Evolutionary conservation across 2,329 filamentous ascomycete species (phyloP).

Genomic region (Arthrinium phaeospermum): DNA sequence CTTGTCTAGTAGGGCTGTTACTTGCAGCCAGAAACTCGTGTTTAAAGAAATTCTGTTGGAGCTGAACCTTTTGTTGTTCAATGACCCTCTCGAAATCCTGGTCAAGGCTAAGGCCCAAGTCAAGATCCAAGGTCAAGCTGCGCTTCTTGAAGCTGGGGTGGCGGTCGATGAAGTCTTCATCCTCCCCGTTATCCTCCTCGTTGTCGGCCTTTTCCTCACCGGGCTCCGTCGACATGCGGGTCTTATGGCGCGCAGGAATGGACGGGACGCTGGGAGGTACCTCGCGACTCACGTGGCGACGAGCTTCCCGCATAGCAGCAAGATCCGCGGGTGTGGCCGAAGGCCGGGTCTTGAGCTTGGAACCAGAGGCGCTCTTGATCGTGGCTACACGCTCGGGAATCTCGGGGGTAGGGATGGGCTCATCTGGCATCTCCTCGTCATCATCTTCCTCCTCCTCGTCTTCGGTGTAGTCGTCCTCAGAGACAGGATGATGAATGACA

Average conservation of each 20-base stretch:
- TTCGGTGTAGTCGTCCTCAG: slow-evolving; percentile 45
- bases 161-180: slow-evolving; percentile 58
- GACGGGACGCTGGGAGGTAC: slow-evolving; percentile 60
- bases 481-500: slow-evolving; percentile 79
- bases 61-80: slow-evolving; percentile 92
- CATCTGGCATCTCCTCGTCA: slow-evolving; percentile 30
- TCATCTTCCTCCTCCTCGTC: slow-evolving; percentile 42
- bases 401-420: slow-evolving; percentile 57
- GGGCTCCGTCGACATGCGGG: slow-evolving; percentile 57
- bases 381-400: slow-evolving; percentile 86
- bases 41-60: slow-evolving; percentile 41
- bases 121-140: slow-evolving; percentile 81
- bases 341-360: slow-evolving; percentile 85
- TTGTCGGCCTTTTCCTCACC: slow-evolving; percentile 44
- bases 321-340: slow-evolving; percentile 88
- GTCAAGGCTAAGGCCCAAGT: slow-evolving; percentile 85
- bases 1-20: slow-evolving; percentile 50
- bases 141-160: slow-evolving; percentile 80
- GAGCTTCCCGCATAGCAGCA: slow-evolving; percentile 82
- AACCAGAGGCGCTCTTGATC: slow-evolving; percentile 81
- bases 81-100: slow-evolving; percentile 95
- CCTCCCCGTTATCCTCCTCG: slow-evolving; percentile 36
- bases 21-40: slow-evolving; percentile 32
- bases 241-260: slow-evolving; percentile 66
- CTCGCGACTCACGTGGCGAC: slow-evolving; percentile 83